Evolutionary conservation across 768 basidiomycete genomes (phyloP), one percentile per base, ranked within the genome.

Genomic region (Agrocybe pediades): DNA sequence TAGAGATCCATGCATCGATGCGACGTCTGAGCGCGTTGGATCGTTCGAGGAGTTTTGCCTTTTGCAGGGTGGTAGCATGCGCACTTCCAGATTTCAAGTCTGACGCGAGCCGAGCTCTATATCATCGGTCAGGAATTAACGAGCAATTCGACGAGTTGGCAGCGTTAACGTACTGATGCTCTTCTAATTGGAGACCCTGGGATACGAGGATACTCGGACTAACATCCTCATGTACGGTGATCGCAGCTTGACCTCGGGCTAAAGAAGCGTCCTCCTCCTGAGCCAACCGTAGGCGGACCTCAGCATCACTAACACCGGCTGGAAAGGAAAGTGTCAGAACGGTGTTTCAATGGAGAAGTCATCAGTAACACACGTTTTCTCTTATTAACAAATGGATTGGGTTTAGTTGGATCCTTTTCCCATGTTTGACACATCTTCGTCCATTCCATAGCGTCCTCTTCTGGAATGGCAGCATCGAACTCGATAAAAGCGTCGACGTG

Each of bases 111-210:
- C 53, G 48, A 19, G 53, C 54, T 51, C 65, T 67, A 25, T 26
- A 40, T 39, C 36, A 19, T 21, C 16, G 13, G 33, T 19, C 15
- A 42, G 11, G 16, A 21, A 24, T 30, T 26, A 21, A 20, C 29
- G 29, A 40, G 24, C 47, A 13, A 51, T 29, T 27, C 44, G 25
- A 27, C 41, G 17, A 46, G 9, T 6, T 29, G 30, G 2, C 36
- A 27, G 7, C 29, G 54, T 25, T 24, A 16, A 45, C 59, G 44
- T 49, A 50, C 52, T 39, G 51, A 19, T 33, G 43, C 13, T 46
- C 68, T 50, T 76, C 70, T 7, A 75, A 24, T 25, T 74, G 67
- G 0, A 74, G 46, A 8, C 67, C 71, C 25, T 57, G 58, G 0
- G 54, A 56, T 27, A 74, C 59, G n/a, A 75, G 56, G 9, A 60